Base-by-base conservation (phyloP, 176 grass and related monocot genomes). In the barley (Hordeum vulgare) region DNA sequence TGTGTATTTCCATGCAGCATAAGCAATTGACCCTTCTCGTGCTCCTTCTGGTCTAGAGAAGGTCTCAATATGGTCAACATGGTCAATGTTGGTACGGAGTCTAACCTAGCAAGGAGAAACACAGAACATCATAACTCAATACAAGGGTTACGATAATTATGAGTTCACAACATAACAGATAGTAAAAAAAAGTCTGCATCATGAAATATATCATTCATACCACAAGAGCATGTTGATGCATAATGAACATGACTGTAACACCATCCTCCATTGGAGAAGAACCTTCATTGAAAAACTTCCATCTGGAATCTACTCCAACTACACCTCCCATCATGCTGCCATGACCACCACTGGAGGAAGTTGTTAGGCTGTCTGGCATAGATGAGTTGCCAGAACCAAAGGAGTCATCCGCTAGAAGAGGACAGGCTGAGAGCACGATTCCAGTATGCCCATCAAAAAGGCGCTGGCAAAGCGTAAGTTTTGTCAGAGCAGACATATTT, bases 301-400 rank as follows among this genome's bases (percentile, higher is more conserved):
- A 90, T 62, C 92, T 87, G 44, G 87, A 86, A 80, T 94, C 92
- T 71, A 76, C 87, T 87, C 92, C 92, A 72, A 94, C 92, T 82
- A 93, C 88, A 41, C 95, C 95, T 82, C 96, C 96, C 81, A 98
- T 88, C 96, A 98, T 98, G 89, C 93, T 98, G 58, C 96, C 90
- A 85, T 93, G 90, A 68, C 90, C 83, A 85, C 92, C 79, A 73
- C 90, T 40, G 0, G 96, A 86, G 25, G 92, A 85, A 74, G 73
- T 84, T 79, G 85, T 65, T 78, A 85, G 79, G 72, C 80, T 81
- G 60, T 82, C 87, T 80, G 90, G 95, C 71, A 86, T 51, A 93
- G 92, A 94, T 77, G 87, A 23, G 23, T 86, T 84, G 73, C 80
- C 81, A 83, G 84, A 93, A 71, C 89, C 87, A 86, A 90, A 79